Conservation (phyloP, 805 yeast species). For the Zygoascus bituminiphila region DNA sequence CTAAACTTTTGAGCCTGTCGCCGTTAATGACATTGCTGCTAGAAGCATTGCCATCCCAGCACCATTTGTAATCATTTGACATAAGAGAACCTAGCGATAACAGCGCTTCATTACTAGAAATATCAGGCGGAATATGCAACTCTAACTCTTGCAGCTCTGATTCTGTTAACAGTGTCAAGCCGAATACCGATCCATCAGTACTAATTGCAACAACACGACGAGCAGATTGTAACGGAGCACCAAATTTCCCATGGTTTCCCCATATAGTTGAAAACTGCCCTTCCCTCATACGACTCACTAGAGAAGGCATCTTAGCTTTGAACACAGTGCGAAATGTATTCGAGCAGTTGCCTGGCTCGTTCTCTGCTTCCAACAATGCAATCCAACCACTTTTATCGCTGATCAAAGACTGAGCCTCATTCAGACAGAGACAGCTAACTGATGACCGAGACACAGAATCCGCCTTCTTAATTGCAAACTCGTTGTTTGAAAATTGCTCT, state of each 20-base stretch:
- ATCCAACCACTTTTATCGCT: not conserved
- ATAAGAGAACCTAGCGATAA: not conserved
- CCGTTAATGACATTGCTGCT: not conserved
- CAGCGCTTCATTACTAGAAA: not conserved
- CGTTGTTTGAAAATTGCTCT: not conserved
- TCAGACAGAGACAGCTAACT: not conserved
- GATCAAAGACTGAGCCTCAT: not conserved
- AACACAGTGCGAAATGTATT: not conserved
- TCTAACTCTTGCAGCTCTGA: not conserved
- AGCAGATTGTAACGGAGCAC: no score
- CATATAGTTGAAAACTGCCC: not conserved
- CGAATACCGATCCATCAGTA: constrained; percentile 3
- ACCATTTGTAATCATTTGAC: not conserved
- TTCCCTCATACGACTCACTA: not conserved
- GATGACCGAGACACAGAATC: not conserved
- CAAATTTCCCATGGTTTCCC: not conserved
- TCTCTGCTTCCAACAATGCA: not conserved
- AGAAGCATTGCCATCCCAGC: not conserved
- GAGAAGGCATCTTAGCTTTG: not conserved
- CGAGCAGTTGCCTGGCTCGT: not conserved
- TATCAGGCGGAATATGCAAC: not conserved
- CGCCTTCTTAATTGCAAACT: not conserved
- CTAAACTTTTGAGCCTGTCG: not conserved
- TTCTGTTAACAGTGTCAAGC: not conserved
- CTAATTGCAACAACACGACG: not conserved